Conservation (phyloP, 371 early-diverging fungal species). For the Mortierella sp. region DNA sequence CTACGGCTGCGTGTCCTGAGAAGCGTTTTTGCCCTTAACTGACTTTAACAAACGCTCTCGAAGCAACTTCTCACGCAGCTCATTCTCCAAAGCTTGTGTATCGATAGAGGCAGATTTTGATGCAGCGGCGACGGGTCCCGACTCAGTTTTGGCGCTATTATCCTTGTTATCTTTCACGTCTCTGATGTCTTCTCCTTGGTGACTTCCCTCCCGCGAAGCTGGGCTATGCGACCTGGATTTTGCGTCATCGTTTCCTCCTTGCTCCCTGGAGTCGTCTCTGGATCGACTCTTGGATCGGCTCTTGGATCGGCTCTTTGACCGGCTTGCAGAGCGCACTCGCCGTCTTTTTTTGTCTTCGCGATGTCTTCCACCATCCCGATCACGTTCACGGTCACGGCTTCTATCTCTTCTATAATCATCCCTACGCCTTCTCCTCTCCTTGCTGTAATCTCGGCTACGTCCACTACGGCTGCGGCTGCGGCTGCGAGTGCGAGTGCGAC, state of each 20-base stretch:
- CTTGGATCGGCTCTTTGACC: constrained; percentile 25
- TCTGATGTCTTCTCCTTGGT: not conserved
- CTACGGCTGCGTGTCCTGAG: not conserved
- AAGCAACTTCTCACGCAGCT: constrained; percentile 43
- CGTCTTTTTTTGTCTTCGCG: constrained; percentile 22
- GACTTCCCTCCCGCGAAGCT: not conserved
- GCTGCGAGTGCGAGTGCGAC: constrained; percentile 32
- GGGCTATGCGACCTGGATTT: constrained; percentile 30
- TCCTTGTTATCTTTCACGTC: not conserved
- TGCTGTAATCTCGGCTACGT: constrained; percentile 15
- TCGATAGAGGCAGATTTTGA: constrained; percentile 16
- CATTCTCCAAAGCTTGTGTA: constrained; percentile 31
- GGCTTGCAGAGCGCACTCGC: constrained; percentile 21
- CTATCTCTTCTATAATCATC: constrained; percentile 16
- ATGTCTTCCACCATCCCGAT: constrained; percentile 25
- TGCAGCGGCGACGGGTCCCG: not conserved
- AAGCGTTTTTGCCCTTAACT: constrained; percentile 25
- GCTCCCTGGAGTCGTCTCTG: constrained; percentile 15
- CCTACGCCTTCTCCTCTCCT: constrained; percentile 15
- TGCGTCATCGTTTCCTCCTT: not conserved
- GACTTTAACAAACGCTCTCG: constrained; percentile 46
- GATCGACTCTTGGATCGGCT: constrained; percentile 42
- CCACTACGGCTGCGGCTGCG: constrained; percentile 21
- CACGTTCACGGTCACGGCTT: constrained; percentile 27
- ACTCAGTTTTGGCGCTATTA: not conserved